These are phyloP conservation scores for Eragrostis nindensis DNA, from an alignment of 176 grass and related monocot species.

Conservation along the genomic window DNA sequence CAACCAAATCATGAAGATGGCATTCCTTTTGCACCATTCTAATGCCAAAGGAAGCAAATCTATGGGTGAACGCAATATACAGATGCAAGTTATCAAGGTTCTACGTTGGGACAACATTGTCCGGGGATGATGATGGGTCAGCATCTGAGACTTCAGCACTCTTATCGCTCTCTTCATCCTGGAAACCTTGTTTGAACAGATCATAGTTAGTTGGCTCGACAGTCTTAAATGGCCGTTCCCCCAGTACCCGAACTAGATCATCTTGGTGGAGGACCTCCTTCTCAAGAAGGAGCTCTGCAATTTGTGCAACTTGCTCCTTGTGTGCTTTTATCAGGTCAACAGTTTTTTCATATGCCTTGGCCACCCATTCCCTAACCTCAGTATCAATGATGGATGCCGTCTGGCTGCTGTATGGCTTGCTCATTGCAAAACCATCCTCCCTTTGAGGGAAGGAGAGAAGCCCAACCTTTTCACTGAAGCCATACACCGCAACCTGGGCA, in stretches of 20 bases:
- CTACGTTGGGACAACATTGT: conserved; percentile 50
- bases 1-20: conserved; percentile 18
- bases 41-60: not conserved
- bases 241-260: conserved; percentile 67
- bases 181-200: conserved; percentile 71
- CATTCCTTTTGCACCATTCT: conserved; percentile 27
- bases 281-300: conserved; percentile 76
- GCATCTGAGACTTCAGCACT: conserved; percentile 33
- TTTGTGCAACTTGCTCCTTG: conserved; percentile 69
- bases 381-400: conserved; percentile 68
- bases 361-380: conserved; percentile 78
- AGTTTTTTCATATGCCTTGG: conserved; percentile 67
- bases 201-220: conserved; percentile 67
- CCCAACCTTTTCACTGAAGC: conserved; percentile 82
- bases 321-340: conserved; percentile 63
- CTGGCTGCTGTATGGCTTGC: conserved; percentile 70
- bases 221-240: conserved; percentile 64
- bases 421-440: conserved; percentile 67
- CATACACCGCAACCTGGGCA: conserved; percentile 78
- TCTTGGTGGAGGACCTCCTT: conserved; percentile 84
- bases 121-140: conserved; percentile 44
- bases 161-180: conserved; percentile 30
- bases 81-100: not conserved
- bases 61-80: not conserved
- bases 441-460: conserved; percentile 80